Percentiles rank a stretch among this genome's conserved stretches.
Conservation (phyloP, 75 land plant species). For the Larix kaempferi region DNA sequence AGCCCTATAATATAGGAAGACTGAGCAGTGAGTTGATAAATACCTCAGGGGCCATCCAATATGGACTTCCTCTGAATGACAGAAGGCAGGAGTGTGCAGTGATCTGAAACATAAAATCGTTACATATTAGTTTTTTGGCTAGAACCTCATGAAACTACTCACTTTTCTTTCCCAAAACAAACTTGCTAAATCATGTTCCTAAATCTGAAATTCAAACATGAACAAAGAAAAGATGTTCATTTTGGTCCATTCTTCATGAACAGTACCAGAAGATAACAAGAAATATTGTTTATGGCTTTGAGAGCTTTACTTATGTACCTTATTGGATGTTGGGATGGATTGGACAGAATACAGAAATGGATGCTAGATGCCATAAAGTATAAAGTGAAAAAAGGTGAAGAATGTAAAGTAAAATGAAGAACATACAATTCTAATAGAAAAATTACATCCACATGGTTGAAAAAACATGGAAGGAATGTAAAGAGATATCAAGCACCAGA, state of each 20-base stretch:
- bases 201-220: not conserved
- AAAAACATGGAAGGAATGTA: not conserved
- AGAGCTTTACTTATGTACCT: not conserved
- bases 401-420: not conserved
- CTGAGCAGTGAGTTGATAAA: not conserved
- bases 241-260: not conserved
- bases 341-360: not conserved
- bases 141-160: not conserved
- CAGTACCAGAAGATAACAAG: not conserved
- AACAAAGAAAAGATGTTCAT: not conserved
- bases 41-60: slow-evolving; percentile 99
- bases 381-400: not conserved
- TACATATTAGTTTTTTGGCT: not conserved
- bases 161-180: not conserved
- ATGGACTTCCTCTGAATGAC: slow-evolving; percentile 88
- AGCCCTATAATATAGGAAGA: not conserved
- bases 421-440: not conserved
- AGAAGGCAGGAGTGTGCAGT: slow-evolving; percentile 58
- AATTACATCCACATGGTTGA: not conserved
- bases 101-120: slow-evolving; percentile 35
- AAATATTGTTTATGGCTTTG: not conserved
- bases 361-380: not conserved
- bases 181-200: not conserved
- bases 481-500: not conserved
- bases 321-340: not conserved